Percentiles rank a stretch among this genome's conserved stretches.
Conservation (phyloP, 495 filamentous ascomycete genomes). For the Xanthoparmelia taractica region DNA sequence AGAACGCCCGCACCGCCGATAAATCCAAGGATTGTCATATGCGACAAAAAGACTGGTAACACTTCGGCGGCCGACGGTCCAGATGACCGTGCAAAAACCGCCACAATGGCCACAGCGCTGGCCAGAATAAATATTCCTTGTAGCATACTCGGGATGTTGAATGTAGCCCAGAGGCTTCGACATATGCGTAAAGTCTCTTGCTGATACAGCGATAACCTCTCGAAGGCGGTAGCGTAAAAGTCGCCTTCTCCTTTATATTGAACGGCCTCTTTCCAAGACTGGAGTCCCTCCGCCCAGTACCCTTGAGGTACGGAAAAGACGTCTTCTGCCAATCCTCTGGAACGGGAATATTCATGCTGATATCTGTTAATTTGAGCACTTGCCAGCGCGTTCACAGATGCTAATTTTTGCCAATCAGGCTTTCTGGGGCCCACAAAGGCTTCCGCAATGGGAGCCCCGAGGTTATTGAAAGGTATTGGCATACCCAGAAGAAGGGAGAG, state of each 20-base stretch:
- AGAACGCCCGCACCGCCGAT: slow-evolving; percentile 39
- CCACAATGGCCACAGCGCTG: slow-evolving; percentile 55
- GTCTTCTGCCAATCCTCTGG: slow-evolving; percentile 55
- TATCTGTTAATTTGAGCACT: slow-evolving; percentile 86
- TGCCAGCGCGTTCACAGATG: slow-evolving; percentile 63
- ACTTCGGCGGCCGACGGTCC: slow-evolving; percentile 46
- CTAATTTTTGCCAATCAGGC: slow-evolving; percentile 65
- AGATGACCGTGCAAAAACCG: slow-evolving; percentile 61
- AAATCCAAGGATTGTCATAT: slow-evolving; percentile 32
- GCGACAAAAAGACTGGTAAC: slow-evolving; percentile 41
- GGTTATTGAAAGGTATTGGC: slow-evolving; percentile 94
- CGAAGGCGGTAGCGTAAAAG: slow-evolving; percentile 40
- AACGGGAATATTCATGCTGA: slow-evolving; percentile 57
- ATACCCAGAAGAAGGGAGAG: slow-evolving; percentile 78
- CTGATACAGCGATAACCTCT: slow-evolving; percentile 66
- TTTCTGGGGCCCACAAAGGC: slow-evolving; percentile 68
- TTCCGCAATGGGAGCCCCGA: slow-evolving; percentile 91
- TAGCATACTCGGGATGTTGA: slow-evolving; percentile 78
- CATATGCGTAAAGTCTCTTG: slow-evolving; percentile 70
- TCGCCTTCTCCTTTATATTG: slow-evolving; percentile 34
- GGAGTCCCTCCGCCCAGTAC: slow-evolving; percentile 52
- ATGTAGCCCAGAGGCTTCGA: slow-evolving; percentile 80
- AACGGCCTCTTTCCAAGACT: slow-evolving; percentile 36
- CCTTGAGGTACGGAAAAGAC: slow-evolving; percentile 46
- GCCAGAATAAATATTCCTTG: slow-evolving; percentile 66